Evolutionary conservation across 2,329 filamentous ascomycete species (phyloP).

Genomic region (Grosmannia huntii): DNA sequence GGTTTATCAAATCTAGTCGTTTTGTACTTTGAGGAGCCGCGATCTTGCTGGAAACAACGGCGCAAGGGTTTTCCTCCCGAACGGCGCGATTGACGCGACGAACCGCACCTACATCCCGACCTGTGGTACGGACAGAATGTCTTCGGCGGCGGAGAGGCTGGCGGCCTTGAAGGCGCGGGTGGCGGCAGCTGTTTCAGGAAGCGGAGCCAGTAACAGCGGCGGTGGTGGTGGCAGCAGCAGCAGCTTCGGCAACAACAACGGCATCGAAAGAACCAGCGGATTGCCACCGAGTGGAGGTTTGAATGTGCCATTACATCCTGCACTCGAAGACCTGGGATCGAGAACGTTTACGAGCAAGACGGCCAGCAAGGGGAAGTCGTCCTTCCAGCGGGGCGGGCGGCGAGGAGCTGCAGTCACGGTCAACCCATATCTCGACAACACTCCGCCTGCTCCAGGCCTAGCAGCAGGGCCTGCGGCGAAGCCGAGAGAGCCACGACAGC

Average conservation of each 20-base stretch:
- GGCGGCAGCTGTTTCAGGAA: slow-evolving; percentile 49
- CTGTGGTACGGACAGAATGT: background rate
- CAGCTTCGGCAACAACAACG: slow-evolving; percentile 31
- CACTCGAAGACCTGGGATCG: slow-evolving; percentile 46
- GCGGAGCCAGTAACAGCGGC: background rate
- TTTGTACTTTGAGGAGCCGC: background rate
- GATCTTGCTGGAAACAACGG: background rate
- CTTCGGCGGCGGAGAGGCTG: slow-evolving; percentile 45
- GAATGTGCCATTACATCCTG: slow-evolving; percentile 66
- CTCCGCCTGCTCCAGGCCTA: slow-evolving; percentile 45
- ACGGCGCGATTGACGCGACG: background rate
- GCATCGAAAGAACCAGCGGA: slow-evolving; percentile 5
- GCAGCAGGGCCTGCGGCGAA: slow-evolving; percentile 36
- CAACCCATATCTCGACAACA: slow-evolving; percentile 78
- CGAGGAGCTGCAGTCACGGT: background rate
- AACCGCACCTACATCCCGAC: background rate
- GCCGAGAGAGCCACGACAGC: slow-evolving; percentile 56
- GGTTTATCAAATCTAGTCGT: background rate
- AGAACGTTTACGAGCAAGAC: slow-evolving; percentile 30
- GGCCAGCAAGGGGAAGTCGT: slow-evolving; percentile 14
- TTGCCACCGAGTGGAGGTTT: slow-evolving; percentile 42
- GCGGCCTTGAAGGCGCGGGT: slow-evolving; percentile 71
- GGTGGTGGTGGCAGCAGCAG: slow-evolving; percentile 35
- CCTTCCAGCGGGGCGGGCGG: slow-evolving; percentile 2
- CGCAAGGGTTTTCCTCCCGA: background rate